Evolutionary conservation across 2,329 filamentous ascomycete species (phyloP).

Genomic region (Phialophora chinensis): DNA sequence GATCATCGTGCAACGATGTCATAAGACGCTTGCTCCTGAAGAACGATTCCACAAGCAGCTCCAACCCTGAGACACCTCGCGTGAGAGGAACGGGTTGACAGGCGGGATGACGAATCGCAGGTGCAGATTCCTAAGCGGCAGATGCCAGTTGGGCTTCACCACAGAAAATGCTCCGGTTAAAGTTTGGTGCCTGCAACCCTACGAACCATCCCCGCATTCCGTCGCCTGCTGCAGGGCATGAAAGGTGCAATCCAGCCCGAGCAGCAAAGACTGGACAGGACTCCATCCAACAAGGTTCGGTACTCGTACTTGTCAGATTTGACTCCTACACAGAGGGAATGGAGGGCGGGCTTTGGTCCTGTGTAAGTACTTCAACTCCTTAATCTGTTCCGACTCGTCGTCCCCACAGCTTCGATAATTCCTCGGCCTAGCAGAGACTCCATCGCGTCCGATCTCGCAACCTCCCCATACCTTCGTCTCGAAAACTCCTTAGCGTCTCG

Average conservation of each 20-base stretch:
- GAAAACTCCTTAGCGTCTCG: conserved; percentile 33
- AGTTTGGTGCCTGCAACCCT: conserved; percentile 4
- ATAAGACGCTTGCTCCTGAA: conserved; percentile 18
- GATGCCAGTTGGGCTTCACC: conserved; percentile 2
- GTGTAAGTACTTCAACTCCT: not conserved
- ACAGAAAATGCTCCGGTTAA: conserved; percentile 6
- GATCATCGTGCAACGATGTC: conserved; percentile 24
- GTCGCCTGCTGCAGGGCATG: not conserved
- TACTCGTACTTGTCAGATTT: not conserved
- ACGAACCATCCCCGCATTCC: conserved; percentile 19
- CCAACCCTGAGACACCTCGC: conserved; percentile 17
- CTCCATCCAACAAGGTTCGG: not conserved
- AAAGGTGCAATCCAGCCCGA: not conserved
- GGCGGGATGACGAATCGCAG: conserved; percentile 13
- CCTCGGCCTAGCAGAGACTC: not conserved
- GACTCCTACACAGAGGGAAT: not conserved
- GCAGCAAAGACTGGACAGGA: not conserved
- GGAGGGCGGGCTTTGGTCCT: not conserved
- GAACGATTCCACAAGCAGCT: conserved; percentile 20
- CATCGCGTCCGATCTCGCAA: conserved; percentile 28
- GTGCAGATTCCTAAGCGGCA: conserved; percentile 11
- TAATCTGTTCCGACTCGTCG: not conserved
- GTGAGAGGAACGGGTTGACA: conserved; percentile 1
- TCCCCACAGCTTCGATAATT: conserved; percentile 1
- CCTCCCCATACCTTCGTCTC: conserved; percentile 15